A percentile compares a stretch with the other conserved stretches of the same genome.
Evolutionary conservation across 768 basidiomycete genomes (phyloP).

Genomic region (Rhodotorula paludigena): DNA sequence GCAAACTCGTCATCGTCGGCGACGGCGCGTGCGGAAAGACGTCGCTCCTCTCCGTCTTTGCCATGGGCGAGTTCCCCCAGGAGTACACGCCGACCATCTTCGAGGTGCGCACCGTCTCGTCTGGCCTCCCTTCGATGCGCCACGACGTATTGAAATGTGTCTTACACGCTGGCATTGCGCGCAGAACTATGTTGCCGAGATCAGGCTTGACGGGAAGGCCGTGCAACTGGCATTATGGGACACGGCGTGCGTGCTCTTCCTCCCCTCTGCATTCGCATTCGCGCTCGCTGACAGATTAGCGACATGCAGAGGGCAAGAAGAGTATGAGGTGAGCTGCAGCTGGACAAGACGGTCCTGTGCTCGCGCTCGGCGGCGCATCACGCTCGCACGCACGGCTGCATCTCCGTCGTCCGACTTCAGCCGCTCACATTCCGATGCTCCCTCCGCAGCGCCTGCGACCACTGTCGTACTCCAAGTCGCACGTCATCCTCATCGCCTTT

Average conservation of each 20-base stretch:
- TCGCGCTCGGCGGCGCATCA: no score
- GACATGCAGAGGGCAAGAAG: constrained; percentile 79
- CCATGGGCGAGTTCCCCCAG: constrained; percentile 87
- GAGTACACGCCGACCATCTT: constrained; percentile 62
- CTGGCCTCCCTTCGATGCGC: neutral
- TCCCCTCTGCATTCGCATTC: neutral
- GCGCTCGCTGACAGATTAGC: neutral
- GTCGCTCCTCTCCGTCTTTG: constrained; percentile 81
- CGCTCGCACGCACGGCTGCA: neutral
- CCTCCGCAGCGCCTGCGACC: constrained; percentile 73
- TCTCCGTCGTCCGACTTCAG: neutral
- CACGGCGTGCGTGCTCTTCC: constrained; percentile 73
- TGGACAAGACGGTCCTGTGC: neutral
- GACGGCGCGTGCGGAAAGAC: constrained; percentile 99
- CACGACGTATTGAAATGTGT: no score
- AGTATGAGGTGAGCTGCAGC: constrained; percentile 72
- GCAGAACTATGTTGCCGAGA: constrained; percentile 96
- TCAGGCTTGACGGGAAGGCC: constrained; percentile 92
- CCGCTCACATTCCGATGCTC: neutral
- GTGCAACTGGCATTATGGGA: constrained; percentile 98
- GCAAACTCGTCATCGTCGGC: constrained; percentile 94
- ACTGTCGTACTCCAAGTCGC: constrained; percentile 95
- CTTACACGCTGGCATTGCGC: neutral
- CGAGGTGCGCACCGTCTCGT: constrained; percentile 28
- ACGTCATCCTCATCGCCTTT: constrained; percentile 97